Conservation (phyloP, 805 yeast species). For the Lipomyces sp. region DNA sequence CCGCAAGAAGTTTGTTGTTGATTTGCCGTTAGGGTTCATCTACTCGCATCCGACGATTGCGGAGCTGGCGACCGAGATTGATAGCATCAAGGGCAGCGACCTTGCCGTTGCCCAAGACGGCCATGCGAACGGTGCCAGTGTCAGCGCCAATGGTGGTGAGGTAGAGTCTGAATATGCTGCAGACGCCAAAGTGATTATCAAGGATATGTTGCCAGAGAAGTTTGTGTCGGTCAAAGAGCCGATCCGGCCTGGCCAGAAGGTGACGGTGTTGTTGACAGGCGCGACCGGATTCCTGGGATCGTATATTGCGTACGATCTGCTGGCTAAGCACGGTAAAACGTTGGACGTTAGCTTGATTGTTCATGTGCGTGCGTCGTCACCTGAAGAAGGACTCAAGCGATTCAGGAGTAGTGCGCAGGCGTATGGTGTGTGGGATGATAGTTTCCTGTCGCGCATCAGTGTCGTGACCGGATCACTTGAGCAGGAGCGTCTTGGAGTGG, state of each 20-base stretch:
- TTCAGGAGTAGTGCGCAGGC: constrained; percentile 73
- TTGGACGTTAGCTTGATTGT: constrained; percentile 68
- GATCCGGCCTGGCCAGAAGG: constrained; percentile 45
- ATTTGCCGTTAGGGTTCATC: constrained; percentile 85
- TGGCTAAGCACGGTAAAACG: constrained; percentile 47
- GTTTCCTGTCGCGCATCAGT: constrained; percentile 61
- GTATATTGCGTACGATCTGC: constrained; percentile 76
- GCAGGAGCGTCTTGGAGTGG: constrained; percentile 70
- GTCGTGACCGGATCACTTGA: constrained; percentile 85
- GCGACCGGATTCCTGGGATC: constrained; percentile 96
- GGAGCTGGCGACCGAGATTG: constrained; percentile 75
- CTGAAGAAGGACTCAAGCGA: constrained; percentile 74
- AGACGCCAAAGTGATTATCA: constrained; percentile 67
- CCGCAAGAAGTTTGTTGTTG: constrained; percentile 75
- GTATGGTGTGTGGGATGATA: constrained; percentile 78
- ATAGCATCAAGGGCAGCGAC: constrained; percentile 57
- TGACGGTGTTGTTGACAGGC: constrained; percentile 87
- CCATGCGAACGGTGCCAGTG: not conserved
- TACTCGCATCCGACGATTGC: constrained; percentile 87
- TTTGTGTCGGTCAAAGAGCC: constrained; percentile 54
- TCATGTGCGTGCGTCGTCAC: constrained; percentile 85
- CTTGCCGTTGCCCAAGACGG: constrained; percentile 37
- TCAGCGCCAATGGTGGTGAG: not conserved
- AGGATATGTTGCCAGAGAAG: constrained; percentile 50
- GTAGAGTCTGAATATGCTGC: constrained; percentile 58